These are phyloP conservation scores for Ceratocystis alfenasii DNA, from an alignment of 2,329 filamentous ascomycete species.

Conservation along the genomic window DNA sequence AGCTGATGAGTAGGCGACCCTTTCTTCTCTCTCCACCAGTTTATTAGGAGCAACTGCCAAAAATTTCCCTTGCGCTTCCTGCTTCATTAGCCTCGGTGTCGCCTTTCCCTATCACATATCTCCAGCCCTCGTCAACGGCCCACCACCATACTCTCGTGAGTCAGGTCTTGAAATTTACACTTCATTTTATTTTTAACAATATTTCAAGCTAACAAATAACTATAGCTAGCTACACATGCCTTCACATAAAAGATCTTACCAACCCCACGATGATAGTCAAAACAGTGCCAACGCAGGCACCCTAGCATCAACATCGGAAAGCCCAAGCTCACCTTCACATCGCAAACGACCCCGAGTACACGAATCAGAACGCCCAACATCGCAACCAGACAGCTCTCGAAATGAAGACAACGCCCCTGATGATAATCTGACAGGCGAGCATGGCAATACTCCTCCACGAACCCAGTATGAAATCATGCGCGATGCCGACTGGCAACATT, in stretches of 20 bases:
- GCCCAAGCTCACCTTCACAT: background rate
- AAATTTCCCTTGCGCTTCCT: too few species aligned
- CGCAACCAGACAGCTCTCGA: background rate
- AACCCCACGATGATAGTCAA: conserved; percentile 22
- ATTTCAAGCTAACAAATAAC: background rate
- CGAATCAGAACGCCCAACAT: background rate
- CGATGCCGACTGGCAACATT: conserved; percentile 47
- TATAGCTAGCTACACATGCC: conserved; percentile 2
- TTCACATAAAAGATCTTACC: conserved; percentile 6
- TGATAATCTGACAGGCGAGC: conserved; percentile 28
- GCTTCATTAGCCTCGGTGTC: too few species aligned
- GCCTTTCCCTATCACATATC: too few species aligned
- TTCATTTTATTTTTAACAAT: background rate
- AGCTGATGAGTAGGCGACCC: background rate
- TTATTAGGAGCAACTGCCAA: too few species aligned
- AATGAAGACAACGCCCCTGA: conserved; percentile 25
- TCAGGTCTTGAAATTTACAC: background rate
- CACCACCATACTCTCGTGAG: background rate
- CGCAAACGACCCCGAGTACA: conserved; percentile 8
- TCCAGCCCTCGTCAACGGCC: too few species aligned
- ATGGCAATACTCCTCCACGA: conserved; percentile 33
- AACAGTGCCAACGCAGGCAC: background rate
- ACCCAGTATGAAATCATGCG: conserved; percentile 52
- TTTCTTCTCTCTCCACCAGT: background rate
- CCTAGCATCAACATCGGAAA: background rate